Percentiles rank a stretch among this genome's conserved stretches.
Conservation (phyloP, 2,329 filamentous ascomycete species). For the Simplicillium aogashimaense region DNA sequence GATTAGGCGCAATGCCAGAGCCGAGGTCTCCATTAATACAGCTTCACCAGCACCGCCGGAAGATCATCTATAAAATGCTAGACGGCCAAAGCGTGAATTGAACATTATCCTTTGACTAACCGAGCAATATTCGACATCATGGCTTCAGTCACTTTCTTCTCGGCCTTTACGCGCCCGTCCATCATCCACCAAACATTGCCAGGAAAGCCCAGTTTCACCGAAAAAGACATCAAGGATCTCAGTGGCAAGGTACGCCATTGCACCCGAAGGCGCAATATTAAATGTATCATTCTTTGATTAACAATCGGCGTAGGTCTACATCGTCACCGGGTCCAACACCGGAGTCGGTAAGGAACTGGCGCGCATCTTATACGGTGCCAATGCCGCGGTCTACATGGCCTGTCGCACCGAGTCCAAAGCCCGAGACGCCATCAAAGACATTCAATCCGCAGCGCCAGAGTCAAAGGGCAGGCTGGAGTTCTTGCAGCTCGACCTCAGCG, state of each 20-base stretch:
- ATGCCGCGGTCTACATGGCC: constrained; percentile 46
- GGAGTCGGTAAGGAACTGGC: constrained; percentile 41
- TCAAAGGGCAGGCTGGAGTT: constrained; percentile 30
- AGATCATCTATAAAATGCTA: too few species aligned
- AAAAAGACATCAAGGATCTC: constrained; percentile 53
- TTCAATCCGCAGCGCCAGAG: constrained; percentile 24
- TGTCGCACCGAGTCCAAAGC: constrained; percentile 36
- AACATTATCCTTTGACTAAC: too few species aligned
- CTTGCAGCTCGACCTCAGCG: constrained; percentile 33
- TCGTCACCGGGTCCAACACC: constrained; percentile 36
- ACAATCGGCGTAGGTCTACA: constrained; percentile 25
- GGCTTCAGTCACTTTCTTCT: too few species aligned
- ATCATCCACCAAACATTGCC: background rate
- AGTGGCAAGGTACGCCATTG: constrained; percentile 33
- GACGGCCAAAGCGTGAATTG: too few species aligned
- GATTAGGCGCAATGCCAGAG: too few species aligned
- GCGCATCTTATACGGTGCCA: constrained; percentile 41
- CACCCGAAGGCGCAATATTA: background rate
- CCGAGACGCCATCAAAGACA: constrained; percentile 29
- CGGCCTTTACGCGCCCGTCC: too few species aligned
- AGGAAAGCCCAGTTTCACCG: constrained; percentile 2
- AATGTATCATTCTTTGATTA: background rate
- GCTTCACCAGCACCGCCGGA: too few species aligned
- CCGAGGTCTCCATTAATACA: too few species aligned
- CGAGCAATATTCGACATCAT: too few species aligned